Evolutionary conservation across 2,329 filamentous ascomycete species (phyloP).

Genomic region (Lecanicillium sp.): DNA sequence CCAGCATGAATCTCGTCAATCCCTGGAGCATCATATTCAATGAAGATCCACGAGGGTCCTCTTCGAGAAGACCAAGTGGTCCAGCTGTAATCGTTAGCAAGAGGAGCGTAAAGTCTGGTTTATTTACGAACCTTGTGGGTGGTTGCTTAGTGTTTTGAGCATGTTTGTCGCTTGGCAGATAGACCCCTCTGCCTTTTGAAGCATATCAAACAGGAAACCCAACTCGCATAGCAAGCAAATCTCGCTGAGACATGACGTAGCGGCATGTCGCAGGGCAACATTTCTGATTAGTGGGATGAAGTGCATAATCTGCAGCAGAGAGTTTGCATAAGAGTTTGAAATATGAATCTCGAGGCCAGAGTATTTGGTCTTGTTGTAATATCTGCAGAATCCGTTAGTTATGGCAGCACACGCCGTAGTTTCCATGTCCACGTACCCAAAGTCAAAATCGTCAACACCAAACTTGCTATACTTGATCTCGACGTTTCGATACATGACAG

Average conservation of each 20-base stretch:
- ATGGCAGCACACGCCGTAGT: constrained; percentile 1
- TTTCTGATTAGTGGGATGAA: constrained; percentile 88
- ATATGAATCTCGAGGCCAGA: constrained; percentile 96
- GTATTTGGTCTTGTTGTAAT: constrained; percentile 88
- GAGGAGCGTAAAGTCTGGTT: constrained; percentile 8
- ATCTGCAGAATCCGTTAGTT: constrained; percentile 43
- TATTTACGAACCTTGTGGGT: constrained; percentile 56
- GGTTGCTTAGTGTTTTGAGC: constrained; percentile 78
- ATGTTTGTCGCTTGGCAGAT: constrained; percentile 97
- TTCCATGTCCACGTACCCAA: constrained; percentile 53
- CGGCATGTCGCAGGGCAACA: constrained; percentile 78
- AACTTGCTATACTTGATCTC: constrained; percentile 99
- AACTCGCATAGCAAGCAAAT: constrained; percentile 87
- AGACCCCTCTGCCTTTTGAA: constrained; percentile 87
- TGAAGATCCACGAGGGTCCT: constrained; percentile 65
- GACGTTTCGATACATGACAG: constrained; percentile 83
- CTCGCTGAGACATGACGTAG: constrained; percentile 74
- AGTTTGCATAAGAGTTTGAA: constrained; percentile 91
- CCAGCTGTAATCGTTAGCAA: constrained; percentile 39
- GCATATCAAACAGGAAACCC: constrained; percentile 94
- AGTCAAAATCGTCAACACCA: constrained; percentile 98
- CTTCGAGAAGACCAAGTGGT: constrained; percentile 75
- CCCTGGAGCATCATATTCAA: constrained; percentile 79
- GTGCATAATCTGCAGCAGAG: constrained; percentile 82
- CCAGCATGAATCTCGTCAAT: constrained; percentile 76